phyloP scores from a whole-genome alignment of 768 basidiomycete species.

The Leccinellum albellum region DNA sequence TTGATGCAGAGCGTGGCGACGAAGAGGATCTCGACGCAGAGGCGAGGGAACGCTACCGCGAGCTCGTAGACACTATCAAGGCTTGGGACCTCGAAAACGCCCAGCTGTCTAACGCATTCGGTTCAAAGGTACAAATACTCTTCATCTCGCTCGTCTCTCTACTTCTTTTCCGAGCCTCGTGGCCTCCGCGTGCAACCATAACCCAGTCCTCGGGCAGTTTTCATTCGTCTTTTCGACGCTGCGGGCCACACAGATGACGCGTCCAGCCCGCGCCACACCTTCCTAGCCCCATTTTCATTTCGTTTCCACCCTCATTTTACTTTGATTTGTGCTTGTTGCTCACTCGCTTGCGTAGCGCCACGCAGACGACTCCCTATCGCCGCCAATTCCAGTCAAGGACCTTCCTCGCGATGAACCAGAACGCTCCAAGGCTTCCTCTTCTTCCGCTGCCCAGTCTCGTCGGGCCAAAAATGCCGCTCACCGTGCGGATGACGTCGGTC shows the following conservation, averaged over 20 bases:
- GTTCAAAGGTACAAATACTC: conserved; percentile 49
- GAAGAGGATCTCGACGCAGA: conserved; percentile 63
- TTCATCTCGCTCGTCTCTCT: not conserved
- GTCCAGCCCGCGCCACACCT: not conserved
- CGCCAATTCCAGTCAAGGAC: conserved; percentile 44
- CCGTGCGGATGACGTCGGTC: conserved; percentile 84
- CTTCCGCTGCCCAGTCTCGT: conserved; percentile 78
- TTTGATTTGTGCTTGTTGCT: conserved; percentile 1
- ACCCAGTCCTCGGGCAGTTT: not conserved
- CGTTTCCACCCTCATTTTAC: not conserved
- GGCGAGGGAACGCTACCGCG: conserved; percentile 69
- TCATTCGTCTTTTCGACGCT: not conserved
- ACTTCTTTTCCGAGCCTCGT: conserved; percentile 12
- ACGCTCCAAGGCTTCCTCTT: conserved; percentile 57
- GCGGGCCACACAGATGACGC: not conserved
- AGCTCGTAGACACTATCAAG: conserved; percentile 71
- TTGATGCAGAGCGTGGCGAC: conserved; percentile 59
- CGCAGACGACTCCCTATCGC: conserved; percentile 48
- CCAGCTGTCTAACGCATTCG: conserved; percentile 67
- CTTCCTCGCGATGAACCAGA: conserved; percentile 59
- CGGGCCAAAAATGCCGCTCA: conserved; percentile 91
- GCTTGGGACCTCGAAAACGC: conserved; percentile 80
- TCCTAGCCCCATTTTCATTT: not conserved
- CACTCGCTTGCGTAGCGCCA: conserved; percentile 33
- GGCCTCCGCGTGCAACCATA: conserved; percentile 7